Conservation (phyloP, 2,329 filamentous ascomycete genomes). For the Aspergillus vadensis region DNA sequence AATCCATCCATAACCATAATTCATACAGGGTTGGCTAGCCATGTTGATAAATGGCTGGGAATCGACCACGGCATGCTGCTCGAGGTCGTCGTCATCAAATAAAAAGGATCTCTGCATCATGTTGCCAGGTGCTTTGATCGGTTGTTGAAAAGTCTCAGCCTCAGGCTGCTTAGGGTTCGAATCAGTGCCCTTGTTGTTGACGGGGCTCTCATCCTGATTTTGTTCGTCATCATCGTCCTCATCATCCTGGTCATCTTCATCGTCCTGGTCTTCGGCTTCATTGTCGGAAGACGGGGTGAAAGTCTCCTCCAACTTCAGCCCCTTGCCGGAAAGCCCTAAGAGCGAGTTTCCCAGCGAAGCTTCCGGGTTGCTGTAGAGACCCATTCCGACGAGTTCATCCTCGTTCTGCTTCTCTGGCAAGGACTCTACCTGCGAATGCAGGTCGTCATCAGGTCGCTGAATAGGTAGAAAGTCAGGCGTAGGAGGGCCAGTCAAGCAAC, state of each 20-base stretch:
- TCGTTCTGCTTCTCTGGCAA: constrained; percentile 60
- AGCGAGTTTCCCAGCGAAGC: constrained; percentile 60
- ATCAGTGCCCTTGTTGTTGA: constrained; percentile 6
- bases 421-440: constrained; percentile 34
- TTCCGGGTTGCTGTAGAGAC: constrained; percentile 74
- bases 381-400: constrained; percentile 79
- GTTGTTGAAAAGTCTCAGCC: constrained; percentile 19
- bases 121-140: constrained; percentile 27
- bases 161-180: constrained; percentile 16
- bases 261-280: constrained; percentile 59
- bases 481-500: constrained; percentile 37
- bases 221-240: constrained; percentile 18
- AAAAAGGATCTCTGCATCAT: constrained; percentile 38
- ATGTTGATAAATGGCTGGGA: constrained; percentile 31
- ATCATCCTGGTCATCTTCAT: constrained; percentile 56
- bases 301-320: constrained; percentile 78
- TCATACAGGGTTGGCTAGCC: constrained; percentile 34
- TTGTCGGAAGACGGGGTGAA: constrained; percentile 66
- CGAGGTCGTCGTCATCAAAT: constrained; percentile 34
- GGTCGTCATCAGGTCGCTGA: constrained; percentile 34
- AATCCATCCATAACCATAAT: constrained; percentile 40
- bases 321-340: constrained; percentile 64
- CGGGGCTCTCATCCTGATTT: constrained; percentile 17
- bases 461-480: constrained; percentile 44
- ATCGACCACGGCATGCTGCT: constrained; percentile 25